Percentiles rank a stretch among this genome's conserved stretches.
Conservation (phyloP, 75 land plant species). For the Chamaecyparis obtusa region DNA sequence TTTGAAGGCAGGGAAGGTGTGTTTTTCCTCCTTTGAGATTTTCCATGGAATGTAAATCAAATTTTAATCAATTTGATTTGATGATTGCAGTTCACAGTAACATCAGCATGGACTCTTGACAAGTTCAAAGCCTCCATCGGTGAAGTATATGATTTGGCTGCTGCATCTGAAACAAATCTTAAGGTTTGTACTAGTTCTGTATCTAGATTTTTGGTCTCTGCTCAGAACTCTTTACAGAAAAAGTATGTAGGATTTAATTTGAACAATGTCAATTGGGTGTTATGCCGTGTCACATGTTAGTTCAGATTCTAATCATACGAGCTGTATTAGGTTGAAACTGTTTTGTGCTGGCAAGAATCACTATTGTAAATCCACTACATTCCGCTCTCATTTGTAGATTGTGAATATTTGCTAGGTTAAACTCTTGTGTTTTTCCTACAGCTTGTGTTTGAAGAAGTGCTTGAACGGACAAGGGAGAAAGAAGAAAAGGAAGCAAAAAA, state of each 20-base stretch:
- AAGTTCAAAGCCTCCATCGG: constrained; percentile 71
- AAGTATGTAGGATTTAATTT: not conserved
- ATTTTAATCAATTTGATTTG: not conserved
- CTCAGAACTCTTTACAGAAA: not conserved
- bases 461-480: constrained; percentile 84
- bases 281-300: not conserved
- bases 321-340: not conserved
- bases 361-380: not conserved
- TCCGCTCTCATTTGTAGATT: not conserved
- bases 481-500: constrained; percentile 97
- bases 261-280: not conserved
- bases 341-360: not conserved
- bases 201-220: not conserved
- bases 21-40: constrained; percentile 1
- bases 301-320: not conserved
- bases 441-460: constrained; percentile 82
- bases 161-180: constrained; percentile 73
- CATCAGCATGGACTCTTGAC: constrained; percentile 66
- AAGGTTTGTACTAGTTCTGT: constrained; percentile 51
- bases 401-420: not conserved
- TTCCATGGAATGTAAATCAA: not conserved
- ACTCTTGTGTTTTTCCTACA: constrained; percentile 28
- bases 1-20: constrained; percentile 71
- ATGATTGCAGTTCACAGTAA: constrained; percentile 47
- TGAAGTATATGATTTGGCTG: constrained; percentile 45